Evolutionary conservation across 2,329 filamentous ascomycete species (phyloP).

Genomic region (Penicillium sp.): DNA sequence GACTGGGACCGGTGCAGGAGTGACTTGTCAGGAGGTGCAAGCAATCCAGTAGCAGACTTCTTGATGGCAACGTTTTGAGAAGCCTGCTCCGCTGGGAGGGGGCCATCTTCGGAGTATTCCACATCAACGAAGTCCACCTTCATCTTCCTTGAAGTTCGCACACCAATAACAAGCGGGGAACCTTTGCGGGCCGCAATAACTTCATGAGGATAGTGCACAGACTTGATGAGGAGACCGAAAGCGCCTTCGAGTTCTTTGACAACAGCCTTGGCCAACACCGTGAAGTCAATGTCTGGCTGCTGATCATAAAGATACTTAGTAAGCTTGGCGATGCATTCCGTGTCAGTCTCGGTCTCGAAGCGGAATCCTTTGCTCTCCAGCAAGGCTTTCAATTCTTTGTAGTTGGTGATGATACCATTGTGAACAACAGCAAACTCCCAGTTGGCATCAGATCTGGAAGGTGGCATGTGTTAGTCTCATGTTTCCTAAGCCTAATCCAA

Average conservation of each 20-base stretch:
- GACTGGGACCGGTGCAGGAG: constrained; percentile 97
- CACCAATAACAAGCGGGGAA: constrained; percentile 92
- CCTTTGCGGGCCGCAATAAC: constrained; percentile 97
- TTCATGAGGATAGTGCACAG: constrained; percentile 95
- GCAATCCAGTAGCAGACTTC: constrained; percentile 66
- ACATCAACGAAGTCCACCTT: constrained; percentile 99
- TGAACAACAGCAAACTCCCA: constrained; percentile 98
- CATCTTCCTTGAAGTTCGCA: constrained; percentile 96
- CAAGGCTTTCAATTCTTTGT: constrained; percentile 96
- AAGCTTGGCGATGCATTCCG: constrained; percentile 97
- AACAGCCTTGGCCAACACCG: constrained; percentile 89
- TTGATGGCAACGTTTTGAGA: constrained; percentile 94
- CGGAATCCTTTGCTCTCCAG: constrained; percentile 90
- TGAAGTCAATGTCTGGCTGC: constrained; percentile 90
- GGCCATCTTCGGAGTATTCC: constrained; percentile 82
- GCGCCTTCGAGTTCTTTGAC: constrained; percentile 97
- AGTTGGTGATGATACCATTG: constrained; percentile 99
- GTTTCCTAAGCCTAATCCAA: too few species aligned
- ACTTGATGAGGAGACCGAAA: constrained; percentile 95
- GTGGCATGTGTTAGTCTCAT: too few species aligned
- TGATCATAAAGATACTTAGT: constrained; percentile 96
- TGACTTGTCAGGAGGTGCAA: constrained; percentile 92
- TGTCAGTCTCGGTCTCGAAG: constrained; percentile 99
- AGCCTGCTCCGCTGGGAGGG: constrained; percentile 83
- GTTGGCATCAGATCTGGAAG: constrained; percentile 69